phyloP scores from a whole-genome alignment of 176 grass and related monocot species.

The Paspalum vaginatum region DNA sequence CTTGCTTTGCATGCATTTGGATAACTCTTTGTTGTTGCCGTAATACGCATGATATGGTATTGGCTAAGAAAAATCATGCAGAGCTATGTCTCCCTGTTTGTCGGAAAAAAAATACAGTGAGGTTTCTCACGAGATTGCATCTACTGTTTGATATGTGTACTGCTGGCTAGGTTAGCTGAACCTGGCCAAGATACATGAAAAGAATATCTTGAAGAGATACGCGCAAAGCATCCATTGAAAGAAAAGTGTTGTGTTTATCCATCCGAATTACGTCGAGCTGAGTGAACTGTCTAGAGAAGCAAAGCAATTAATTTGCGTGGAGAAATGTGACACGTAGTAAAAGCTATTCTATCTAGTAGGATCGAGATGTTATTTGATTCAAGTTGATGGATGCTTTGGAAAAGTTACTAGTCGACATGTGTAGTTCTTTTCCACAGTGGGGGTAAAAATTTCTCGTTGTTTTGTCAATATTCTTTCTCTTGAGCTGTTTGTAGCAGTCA shows the following conservation, averaged over 20 bases:
- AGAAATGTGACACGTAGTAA: conserved; percentile 33
- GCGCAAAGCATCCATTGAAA: neutral
- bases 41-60: conserved; percentile 13
- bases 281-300: conserved; percentile 2
- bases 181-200: conserved; percentile 1
- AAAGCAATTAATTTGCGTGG: conserved; percentile 24
- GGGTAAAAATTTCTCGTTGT: neutral
- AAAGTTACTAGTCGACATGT: conserved; percentile 8
- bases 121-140: neutral
- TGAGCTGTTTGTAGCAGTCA: conserved; percentile 10
- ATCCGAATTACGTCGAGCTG: neutral
- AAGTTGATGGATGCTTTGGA: conserved; percentile 28
- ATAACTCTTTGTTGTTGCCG: neutral
- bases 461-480: conserved; percentile 9
- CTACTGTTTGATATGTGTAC: conserved; percentile 8
- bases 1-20: neutral
- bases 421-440: neutral
- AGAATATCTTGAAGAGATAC: conserved; percentile 20
- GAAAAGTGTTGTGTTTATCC: conserved; percentile 12
- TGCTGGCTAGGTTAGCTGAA: conserved; percentile 26
- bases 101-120: neutral
- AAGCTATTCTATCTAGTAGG: conserved; percentile 1
- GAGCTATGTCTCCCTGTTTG: neutral
- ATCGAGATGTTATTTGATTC: conserved; percentile 34
- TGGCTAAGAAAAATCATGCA: neutral